These are phyloP conservation scores for Coemansia sp. DNA, from an alignment of 192 early-diverging fungal genomes.

Conservation along the genomic window DNA sequence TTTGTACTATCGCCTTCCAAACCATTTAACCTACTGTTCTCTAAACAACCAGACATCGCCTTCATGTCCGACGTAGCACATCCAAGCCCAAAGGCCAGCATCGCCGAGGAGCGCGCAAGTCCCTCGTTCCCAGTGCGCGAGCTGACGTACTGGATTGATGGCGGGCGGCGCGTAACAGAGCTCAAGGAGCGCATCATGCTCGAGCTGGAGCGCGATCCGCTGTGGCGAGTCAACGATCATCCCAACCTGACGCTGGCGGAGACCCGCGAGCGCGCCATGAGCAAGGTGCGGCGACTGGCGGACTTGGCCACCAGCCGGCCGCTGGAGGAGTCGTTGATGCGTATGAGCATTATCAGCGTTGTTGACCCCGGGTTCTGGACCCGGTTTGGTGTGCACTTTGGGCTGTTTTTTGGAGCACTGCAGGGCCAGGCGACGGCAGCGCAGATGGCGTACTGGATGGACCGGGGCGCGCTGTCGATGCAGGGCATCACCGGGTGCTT, in stretches of 20 bases:
- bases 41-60: too few species aligned
- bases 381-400: slow-evolving; percentile 85
- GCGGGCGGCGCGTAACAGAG: slow-evolving; percentile 60
- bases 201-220: slow-evolving; percentile 79
- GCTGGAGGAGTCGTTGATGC: slow-evolving; percentile 61
- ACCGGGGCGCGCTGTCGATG: slow-evolving; percentile 75
- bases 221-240: slow-evolving; percentile 74
- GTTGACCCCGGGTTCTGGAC: slow-evolving; percentile 90
- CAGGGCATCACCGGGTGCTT: slow-evolving; percentile 86
- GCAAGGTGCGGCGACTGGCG: slow-evolving; percentile 67
- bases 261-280: slow-evolving; percentile 81
- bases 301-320: slow-evolving; percentile 70
- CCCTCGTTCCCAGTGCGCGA: slow-evolving; percentile 73
- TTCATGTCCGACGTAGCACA: too few species aligned
- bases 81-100: slow-evolving; percentile 46
- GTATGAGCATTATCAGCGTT: slow-evolving; percentile 76
- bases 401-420: slow-evolving; percentile 83
- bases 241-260: slow-evolving; percentile 71
- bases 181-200: slow-evolving; percentile 78
- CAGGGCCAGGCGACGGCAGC: slow-evolving; percentile 77
- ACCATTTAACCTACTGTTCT: slow-evolving; percentile 5
- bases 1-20: neutral
- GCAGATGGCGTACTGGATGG: slow-evolving; percentile 82
- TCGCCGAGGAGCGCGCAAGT: slow-evolving; percentile 70
- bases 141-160: slow-evolving; percentile 81